Percentiles rank a stretch among this genome's conserved stretches.
Evolutionary conservation across 73 alveolate species (phyloP).

Genomic region (Paramecium octaurelia): DNA sequence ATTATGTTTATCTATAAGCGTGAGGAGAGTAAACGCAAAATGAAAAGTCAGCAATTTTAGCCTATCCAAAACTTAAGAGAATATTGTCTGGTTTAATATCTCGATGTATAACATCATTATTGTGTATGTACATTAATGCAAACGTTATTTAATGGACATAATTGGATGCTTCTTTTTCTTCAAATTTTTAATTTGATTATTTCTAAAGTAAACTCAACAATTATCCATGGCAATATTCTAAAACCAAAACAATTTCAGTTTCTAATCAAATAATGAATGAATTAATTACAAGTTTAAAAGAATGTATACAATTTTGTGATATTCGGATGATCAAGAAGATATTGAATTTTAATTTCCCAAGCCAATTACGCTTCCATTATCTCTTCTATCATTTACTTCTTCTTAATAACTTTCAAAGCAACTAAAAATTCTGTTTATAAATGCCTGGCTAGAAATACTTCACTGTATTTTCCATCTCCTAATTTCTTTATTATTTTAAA

Average conservation of each 20-base stretch:
- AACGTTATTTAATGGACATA: neutral
- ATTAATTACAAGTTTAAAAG: neutral
- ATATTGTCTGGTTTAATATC: constrained; percentile 60
- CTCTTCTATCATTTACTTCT: neutral
- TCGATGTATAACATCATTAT: constrained; percentile 60
- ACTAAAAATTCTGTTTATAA: constrained; percentile 29
- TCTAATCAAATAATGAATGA: neutral
- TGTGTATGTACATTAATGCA: constrained; percentile 42
- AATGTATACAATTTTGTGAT: constrained; percentile 23
- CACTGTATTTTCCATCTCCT: constrained; percentile 48
- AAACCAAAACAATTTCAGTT: constrained; percentile 30
- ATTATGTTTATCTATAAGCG: constrained; percentile 88
- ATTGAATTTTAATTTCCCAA: constrained; percentile 47
- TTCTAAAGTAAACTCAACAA: neutral
- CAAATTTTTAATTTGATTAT: neutral
- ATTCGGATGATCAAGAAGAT: constrained; percentile 41
- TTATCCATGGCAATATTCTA: constrained; percentile 41
- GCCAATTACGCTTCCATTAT: constrained; percentile 37
- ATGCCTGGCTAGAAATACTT: constrained; percentile 49
- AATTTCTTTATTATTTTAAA: constrained; percentile 2
- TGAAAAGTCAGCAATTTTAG: constrained; percentile 42
- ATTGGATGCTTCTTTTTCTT: constrained; percentile 50
- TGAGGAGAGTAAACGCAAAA: constrained; percentile 40
- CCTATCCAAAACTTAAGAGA: constrained; percentile 15
- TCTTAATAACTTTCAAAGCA: constrained; percentile 44